Base-by-base conservation (phyloP, 1,284 basidiomycete species). In the Ustilago shanxiensis region DNA sequence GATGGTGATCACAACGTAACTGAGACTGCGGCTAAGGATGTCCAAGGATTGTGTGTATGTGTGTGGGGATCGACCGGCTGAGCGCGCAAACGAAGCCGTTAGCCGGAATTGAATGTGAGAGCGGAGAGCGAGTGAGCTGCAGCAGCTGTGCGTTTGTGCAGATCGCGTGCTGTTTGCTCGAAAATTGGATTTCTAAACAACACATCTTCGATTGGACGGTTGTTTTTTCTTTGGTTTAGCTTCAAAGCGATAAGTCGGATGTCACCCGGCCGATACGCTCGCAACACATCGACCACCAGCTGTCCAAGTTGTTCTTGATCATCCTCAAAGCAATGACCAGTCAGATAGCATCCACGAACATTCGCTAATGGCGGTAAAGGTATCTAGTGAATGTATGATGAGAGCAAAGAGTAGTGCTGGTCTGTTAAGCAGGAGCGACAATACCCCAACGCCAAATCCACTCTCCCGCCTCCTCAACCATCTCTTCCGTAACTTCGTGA, bases 391-490 rank as follows among this genome's bases (percentile, higher is more conserved):
- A 26, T 29, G 39, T 11, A 41, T n/a, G 20, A 41, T 52, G 49
- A n/a, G n/a, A n/a, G n/a, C n/a, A n/a, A n/a, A n/a, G n/a, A n/a
- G n/a, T n/a, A n/a, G n/a, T n/a, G n/a, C n/a, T n/a, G n/a, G n/a
- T n/a, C 29, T 18, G 20, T 26, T 56, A 66, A 26, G 47, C 50
- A 39, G 72, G 59, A 16, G 62, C 55, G 1, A 71, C 65, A 37
- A 76, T 58, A 2, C 56, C 74, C 80, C 80, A 82, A 11, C 72
- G 44, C 66, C 77, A 80, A 33, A 83, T 78, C 80, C 80, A 83
- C 44, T 81, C 75, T 11, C 77, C 80, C 4, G 76, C 80, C 45
- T 81, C 80, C 26, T 81, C 79, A 9, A 83, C 72, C 82, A 83
- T 83, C 44, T 63, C 66, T 20, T 79, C 77, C 0, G 80, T 83